These are phyloP conservation scores for Aspergillus uvarum DNA, from an alignment of 2,329 filamentous ascomycete genomes.

Conservation along the genomic window DNA sequence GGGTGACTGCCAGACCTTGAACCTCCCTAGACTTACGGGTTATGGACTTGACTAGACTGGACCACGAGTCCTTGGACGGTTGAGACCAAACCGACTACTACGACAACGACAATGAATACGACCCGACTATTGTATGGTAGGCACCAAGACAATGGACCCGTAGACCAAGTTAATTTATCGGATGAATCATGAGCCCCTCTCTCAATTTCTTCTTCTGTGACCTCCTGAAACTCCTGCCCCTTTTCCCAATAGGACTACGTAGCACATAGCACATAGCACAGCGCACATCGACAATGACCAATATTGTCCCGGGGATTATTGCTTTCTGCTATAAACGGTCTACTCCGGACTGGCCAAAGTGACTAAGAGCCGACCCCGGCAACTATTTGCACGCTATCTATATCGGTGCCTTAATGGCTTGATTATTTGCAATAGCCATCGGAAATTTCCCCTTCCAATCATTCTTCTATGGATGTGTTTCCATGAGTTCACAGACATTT, in stretches of 20 bases:
- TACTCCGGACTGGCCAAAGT: background rate
- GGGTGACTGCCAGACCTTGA: background rate
- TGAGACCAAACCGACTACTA: background rate
- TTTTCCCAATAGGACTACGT: conserved; percentile 6
- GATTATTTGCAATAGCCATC: background rate
- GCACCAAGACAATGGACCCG: background rate
- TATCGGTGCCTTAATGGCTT: background rate
- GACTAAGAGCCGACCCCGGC: background rate
- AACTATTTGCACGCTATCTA: background rate
- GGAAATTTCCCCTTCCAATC: background rate
- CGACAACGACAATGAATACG: too few relatives aligned
- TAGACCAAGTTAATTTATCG: background rate
- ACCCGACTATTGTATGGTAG: background rate
- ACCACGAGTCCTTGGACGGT: background rate
- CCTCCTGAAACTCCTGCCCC: conserved; percentile 11
- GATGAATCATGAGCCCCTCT: conserved; percentile 5
- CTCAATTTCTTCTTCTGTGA: conserved; percentile 8
- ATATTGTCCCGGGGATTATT: background rate
- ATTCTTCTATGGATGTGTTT: background rate
- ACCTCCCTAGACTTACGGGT: background rate
- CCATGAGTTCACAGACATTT: background rate
- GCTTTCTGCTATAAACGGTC: background rate
- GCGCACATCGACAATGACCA: background rate
- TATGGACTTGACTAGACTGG: background rate
- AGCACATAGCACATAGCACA: background rate